phyloP scores from a whole-genome alignment of 768 basidiomycete species.

The Dacryopinax spathularia region DNA sequence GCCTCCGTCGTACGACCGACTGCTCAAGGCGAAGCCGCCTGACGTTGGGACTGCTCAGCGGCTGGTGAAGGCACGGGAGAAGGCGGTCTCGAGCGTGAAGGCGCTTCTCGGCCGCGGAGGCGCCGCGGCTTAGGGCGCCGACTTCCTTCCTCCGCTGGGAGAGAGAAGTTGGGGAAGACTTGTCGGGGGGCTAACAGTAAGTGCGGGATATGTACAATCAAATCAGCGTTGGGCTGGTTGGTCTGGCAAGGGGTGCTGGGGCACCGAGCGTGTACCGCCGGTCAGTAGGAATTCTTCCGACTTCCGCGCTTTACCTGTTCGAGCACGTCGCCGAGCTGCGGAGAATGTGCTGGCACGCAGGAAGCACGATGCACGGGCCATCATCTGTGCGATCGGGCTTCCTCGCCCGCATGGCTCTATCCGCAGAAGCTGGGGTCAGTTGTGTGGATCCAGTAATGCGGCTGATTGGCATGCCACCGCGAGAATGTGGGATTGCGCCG shows the following conservation, averaged over 20 bases:
- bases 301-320: not conserved
- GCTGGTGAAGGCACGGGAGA: conserved; percentile 54
- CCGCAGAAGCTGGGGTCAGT: not conserved
- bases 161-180: too few relatives aligned
- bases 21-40: conserved; percentile 32
- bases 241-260: not conserved
- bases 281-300: not conserved
- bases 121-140: not conserved
- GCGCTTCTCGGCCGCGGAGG: conserved; percentile 1
- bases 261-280: not conserved
- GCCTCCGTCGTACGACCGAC: conserved; percentile 18
- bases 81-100: conserved; percentile 31
- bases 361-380: not conserved
- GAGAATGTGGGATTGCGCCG: not conserved
- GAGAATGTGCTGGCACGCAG: not conserved
- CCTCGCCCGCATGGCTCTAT: not conserved
- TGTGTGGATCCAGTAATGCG: not conserved
- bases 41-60: conserved; percentile 53
- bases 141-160: not conserved
- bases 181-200: not conserved
- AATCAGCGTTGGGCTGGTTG: not conserved
- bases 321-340: conserved; percentile 3
- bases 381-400: conserved; percentile 2
- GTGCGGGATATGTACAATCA: not conserved
- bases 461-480: not conserved